Conservation (phyloP, 2,329 filamentous ascomycete species). For the Lanzia echinophila region DNA sequence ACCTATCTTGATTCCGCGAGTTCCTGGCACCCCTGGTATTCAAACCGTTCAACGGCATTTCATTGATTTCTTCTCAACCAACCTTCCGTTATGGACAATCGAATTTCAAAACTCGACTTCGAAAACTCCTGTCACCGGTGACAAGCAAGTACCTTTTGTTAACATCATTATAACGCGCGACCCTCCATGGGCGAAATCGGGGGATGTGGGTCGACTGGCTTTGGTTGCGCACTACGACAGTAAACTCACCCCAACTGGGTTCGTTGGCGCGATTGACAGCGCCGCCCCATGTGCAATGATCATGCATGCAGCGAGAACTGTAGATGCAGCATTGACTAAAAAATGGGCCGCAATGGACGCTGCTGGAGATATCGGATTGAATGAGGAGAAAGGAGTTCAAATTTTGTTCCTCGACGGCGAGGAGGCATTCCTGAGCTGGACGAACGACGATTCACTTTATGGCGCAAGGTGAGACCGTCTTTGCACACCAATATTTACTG, state of each 20-base stretch:
- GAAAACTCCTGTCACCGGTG: conserved; percentile 68
- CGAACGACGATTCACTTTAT: conserved; percentile 75
- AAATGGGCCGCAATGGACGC: conserved; percentile 74
- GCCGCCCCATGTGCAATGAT: conserved; percentile 93
- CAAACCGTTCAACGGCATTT: conserved; percentile 72
- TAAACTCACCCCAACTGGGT: conserved; percentile 71
- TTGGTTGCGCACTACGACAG: conserved; percentile 94
- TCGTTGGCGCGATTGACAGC: conserved; percentile 90
- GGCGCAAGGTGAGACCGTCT: conserved; percentile 60
- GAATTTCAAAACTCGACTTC: conserved; percentile 86
- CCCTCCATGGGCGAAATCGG: conserved; percentile 69
- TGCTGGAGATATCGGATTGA: conserved; percentile 51
- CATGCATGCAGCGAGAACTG: conserved; percentile 73
- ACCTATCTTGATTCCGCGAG: conserved; percentile 80
- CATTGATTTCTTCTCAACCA: conserved; percentile 66
- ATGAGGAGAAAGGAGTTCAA: conserved; percentile 77
- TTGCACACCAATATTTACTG: not conserved
- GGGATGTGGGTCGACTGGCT: conserved; percentile 74
- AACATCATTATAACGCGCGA: conserved; percentile 85
- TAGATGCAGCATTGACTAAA: conserved; percentile 71
- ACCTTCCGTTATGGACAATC: conserved; percentile 73
- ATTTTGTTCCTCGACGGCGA: conserved; percentile 89
- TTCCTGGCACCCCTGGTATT: conserved; percentile 78
- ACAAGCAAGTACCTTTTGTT: conserved; percentile 68
- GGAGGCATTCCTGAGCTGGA: conserved; percentile 83